A percentile compares a stretch with the other conserved stretches of the same genome.
phyloP scores from a whole-genome alignment of 805 yeast genomes.

The Monosporozyma servazzii region DNA sequence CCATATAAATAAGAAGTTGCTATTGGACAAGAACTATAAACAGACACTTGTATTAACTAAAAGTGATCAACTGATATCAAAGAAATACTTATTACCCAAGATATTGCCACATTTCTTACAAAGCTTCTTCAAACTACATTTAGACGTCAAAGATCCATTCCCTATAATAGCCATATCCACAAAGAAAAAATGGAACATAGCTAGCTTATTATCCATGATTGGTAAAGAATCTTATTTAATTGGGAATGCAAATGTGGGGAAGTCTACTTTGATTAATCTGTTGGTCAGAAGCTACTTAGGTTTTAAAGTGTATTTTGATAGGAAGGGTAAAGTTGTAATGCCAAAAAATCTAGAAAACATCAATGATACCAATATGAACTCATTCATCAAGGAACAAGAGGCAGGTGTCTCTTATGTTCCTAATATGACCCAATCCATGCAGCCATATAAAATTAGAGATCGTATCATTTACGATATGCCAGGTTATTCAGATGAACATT shows the following conservation, averaged over 20 bases:
- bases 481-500: constrained; percentile 26
- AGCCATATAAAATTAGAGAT: constrained; percentile 32
- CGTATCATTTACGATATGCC: constrained; percentile 33
- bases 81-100: constrained; percentile 13
- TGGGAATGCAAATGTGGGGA: constrained; percentile 65
- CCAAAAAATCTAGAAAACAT: constrained; percentile 4
- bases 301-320: constrained; percentile 9
- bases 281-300: constrained; percentile 30
- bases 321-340: constrained; percentile 4
- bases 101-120: constrained; percentile 27
- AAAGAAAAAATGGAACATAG: constrained; percentile 23
- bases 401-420: constrained; percentile 45
- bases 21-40: constrained; percentile 10
- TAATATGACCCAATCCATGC: constrained; percentile 55
- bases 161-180: constrained; percentile 19
- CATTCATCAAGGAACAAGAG: constrained; percentile 12
- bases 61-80: constrained; percentile 26
- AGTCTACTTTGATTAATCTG: constrained; percentile 49
- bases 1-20: constrained; percentile 32
- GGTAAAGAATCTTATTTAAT: constrained; percentile 38
- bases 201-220: constrained; percentile 14
- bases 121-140: constrained; percentile 24
- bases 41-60: constrained; percentile 21
- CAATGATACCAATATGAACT: constrained; percentile 1
- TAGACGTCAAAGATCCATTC: constrained; percentile 4